Base-by-base conservation (phyloP, 345 rosid genomes). In the Eucalyptus melliodora region DNA sequence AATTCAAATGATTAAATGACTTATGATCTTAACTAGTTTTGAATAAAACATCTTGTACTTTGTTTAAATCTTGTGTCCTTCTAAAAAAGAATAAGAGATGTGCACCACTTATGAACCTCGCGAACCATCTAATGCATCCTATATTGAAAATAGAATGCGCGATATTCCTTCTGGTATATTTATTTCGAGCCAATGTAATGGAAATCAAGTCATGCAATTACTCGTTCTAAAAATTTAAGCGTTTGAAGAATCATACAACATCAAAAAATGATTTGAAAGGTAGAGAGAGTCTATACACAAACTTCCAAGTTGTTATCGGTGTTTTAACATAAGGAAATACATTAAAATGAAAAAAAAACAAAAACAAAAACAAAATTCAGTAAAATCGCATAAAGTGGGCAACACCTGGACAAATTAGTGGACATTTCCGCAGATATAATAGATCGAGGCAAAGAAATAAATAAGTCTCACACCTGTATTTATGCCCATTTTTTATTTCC, bases 41-140 rank as follows among this genome's bases (percentile, higher is more conserved):
- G 62, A 56, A 10, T 2, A 56, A 4, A 56, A 56, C 30, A 24
- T 56, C 6, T 24, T 56, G 11, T 8, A 21, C 1, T 24, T 56
- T 10, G 30, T 56, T 24, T 0, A 56, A 56, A 56, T 56, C 0
- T 0, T 9, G 30, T 56, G 1, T 23, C 30, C 1, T 56, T 56
- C 62, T 56, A 2, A 2, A 26, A 56, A 24, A 24, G 30, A 2
- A 56, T 56, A 5, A 56, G 30, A 24, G 30, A 2, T 26, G 6
- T 11, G 13, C 30, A 23, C 14, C 3, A 56, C 6, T 56, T 56
- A 24, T 10, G 13, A 23, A 24, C 14, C 62, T 24, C 7, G 3
- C 1, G 4, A 23, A 56, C 62, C 30, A 11, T 56, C 30, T 4
- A 11, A 56, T 24, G 62, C 14, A 24, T 56, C 14, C 3, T 56